These are phyloP conservation scores for Nelumbo lutea DNA, from an alignment of 164 flowering plant species.

Conservation along the genomic window DNA sequence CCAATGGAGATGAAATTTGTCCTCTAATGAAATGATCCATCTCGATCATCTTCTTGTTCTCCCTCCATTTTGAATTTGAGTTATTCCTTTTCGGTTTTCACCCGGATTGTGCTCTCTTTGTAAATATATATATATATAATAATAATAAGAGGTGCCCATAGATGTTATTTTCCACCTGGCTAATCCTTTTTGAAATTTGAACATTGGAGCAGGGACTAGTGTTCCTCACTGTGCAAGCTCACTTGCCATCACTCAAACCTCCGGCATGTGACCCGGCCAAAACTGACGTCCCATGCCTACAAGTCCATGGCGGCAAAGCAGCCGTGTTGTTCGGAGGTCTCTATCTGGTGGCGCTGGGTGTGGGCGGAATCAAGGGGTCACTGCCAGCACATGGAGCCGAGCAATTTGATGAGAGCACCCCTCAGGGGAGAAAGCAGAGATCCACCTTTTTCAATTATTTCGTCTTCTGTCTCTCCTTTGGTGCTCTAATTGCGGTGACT, in stretches of 20 bases:
- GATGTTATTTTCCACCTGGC: too few relatives aligned
- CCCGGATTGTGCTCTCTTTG: too few relatives aligned
- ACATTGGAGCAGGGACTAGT: slow-evolving; percentile 57
- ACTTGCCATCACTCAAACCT: slow-evolving; percentile 42
- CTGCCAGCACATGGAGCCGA: slow-evolving; percentile 81
- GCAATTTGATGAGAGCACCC: slow-evolving; percentile 63
- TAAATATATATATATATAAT: too few relatives aligned
- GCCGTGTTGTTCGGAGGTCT: slow-evolving; percentile 59
- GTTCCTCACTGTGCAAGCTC: slow-evolving; percentile 72
- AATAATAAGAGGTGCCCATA: too few relatives aligned
- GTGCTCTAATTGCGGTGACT: slow-evolving; percentile 75
- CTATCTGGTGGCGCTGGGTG: slow-evolving; percentile 71
- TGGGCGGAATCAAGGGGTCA: slow-evolving; percentile 86
- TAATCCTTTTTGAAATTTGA: neutral
- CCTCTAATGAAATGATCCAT: too few relatives aligned
- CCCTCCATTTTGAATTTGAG: too few relatives aligned
- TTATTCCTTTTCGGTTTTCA: too few relatives aligned
- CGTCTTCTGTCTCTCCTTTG: slow-evolving; percentile 66
- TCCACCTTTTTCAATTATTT: slow-evolving; percentile 79
- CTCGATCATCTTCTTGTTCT: too few relatives aligned
- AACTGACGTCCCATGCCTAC: slow-evolving; percentile 24
- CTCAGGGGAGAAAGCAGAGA: slow-evolving; percentile 55
- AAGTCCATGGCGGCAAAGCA: slow-evolving; percentile 36
- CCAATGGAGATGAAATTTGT: too few relatives aligned
- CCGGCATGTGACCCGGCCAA: slow-evolving; percentile 24